These are phyloP conservation scores for Entomortierella beljakovae DNA, from an alignment of 192 early-diverging fungal species.

Conservation along the genomic window DNA sequence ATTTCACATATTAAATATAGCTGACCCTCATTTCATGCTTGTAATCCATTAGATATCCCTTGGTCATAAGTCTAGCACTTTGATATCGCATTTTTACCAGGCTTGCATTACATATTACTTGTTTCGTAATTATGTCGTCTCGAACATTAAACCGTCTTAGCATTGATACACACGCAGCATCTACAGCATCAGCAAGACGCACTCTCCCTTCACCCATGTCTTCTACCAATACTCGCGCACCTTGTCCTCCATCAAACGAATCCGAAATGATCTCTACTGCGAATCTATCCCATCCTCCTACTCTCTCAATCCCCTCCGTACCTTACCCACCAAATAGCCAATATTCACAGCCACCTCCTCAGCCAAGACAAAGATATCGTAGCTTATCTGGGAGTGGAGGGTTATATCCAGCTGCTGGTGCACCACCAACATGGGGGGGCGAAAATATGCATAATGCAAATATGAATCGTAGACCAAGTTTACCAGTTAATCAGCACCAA, in stretches of 20 bases:
- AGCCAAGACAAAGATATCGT: conserved; percentile 27
- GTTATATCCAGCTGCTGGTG: not conserved
- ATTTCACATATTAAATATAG: not conserved
- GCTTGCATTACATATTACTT: not conserved
- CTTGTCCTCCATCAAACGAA: conserved; percentile 12
- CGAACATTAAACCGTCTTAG: conserved; percentile 29
- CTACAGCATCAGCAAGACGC: conserved; percentile 15
- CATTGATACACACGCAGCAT: conserved; percentile 25
- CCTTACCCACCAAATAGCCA: conserved; percentile 28
- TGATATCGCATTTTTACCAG: not conserved
- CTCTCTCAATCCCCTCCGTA: conserved; percentile 25
- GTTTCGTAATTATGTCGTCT: conserved; percentile 3
- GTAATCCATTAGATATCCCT: too few relatives aligned
- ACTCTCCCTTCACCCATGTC: conserved; percentile 43
- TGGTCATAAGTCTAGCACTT: not conserved
- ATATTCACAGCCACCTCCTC: conserved; percentile 11
- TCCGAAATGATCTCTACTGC: conserved; percentile 43
- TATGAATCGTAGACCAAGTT: conserved; percentile 26
- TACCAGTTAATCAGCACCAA: conserved; percentile 31
- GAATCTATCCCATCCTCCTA: conserved; percentile 30
- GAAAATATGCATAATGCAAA: conserved; percentile 7
- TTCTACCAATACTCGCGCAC: conserved; percentile 5
- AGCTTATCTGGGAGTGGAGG: conserved; percentile 25
- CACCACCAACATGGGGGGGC: conserved; percentile 20
- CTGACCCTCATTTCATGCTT: not conserved